Base-by-base conservation (phyloP, 2,329 filamentous ascomycete species). In the Alternaria sp. region DNA sequence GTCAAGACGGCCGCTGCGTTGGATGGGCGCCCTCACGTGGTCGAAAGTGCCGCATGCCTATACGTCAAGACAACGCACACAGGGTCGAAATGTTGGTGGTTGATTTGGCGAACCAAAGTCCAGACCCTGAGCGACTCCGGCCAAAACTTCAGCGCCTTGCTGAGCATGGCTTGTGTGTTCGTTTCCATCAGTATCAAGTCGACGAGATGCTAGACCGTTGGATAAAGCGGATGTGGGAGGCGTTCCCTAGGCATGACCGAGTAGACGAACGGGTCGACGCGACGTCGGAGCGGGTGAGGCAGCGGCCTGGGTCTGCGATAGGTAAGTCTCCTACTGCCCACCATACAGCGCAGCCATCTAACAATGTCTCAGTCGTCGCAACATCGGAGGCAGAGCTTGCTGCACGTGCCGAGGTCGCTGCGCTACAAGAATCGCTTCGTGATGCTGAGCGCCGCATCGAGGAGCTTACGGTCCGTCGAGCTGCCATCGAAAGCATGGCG, bases 121-220 rank as follows among this genome's bases (percentile, higher is more conserved):
- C 69, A 3, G 54, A 74, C 28, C 26, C 65, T n/a, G 49, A 54
- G 10, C 20, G 14, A 4, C 56, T 74, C 1, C 56, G 47, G 4
- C 43, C 58, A 8, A n/a, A 50, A 11, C 63, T 73, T 3, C 5
- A 37, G n/a, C 15, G 18, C 6, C 58, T 73, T 3, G 72, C 72
- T 11, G 2, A 21, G 0, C 11, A 51, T 25, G 61, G 65, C 5
- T 63, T 74, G 3, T 67, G 65, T 43, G 10, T 20, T 4, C 44
- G 20, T 6, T 30, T 11, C n/a, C 65, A 65, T 11, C 56, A 41
- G 15, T 10, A 18, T 4, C 63, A 65, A 33, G 18, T 18, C 25
- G 25, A 47, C 18, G 15, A 21, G 4, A 45, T 67, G 57, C 57
- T 67, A 2, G 18, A 51, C 5, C 44, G 41, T 20, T 67, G 65